Evolutionary conservation across 2,329 filamentous ascomycete species (phyloP).

Genomic region (Colletotrichum camelliae): DNA sequence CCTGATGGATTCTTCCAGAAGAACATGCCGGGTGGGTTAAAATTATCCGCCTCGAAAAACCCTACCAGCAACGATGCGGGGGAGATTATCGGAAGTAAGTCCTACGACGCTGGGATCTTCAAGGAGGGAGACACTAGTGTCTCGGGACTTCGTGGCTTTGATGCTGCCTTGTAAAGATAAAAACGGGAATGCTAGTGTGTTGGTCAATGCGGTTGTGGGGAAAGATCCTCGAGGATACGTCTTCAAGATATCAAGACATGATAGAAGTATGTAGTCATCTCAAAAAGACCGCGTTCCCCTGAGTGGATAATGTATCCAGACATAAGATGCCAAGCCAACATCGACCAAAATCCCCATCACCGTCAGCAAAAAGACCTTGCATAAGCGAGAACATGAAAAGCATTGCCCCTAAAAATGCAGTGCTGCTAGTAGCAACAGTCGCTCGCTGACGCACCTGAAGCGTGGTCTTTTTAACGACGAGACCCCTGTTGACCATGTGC

Average conservation of each 20-base stretch:
- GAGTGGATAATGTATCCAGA: no score
- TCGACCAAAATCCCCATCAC: neutral
- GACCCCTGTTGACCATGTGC: neutral
- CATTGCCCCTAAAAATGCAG: neutral
- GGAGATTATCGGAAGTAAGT: no score
- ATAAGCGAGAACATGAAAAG: neutral
- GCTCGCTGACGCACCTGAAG: neutral
- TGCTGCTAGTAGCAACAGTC: neutral
- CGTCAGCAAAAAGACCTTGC: neutral
- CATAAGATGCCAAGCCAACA: neutral
- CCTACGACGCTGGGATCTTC: accelerated
- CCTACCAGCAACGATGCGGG: no score
- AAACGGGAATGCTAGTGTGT: neutral
- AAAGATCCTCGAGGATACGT: neutral
- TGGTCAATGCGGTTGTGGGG: neutral
- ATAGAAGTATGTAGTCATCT: neutral
- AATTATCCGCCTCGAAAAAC: neutral
- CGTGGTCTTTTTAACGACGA: neutral
- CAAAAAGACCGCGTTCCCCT: neutral
- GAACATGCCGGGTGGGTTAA: neutral
- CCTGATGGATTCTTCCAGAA: neutral
- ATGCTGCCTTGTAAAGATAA: neutral
- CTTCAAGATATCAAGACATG: neutral
- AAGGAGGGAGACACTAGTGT: accelerated
- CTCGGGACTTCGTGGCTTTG: neutral